A percentile compares a stretch with the other conserved stretches of the same genome.
These are phyloP conservation scores for Musa itinerans DNA, from an alignment of 176 grass and related monocot species.

Conservation along the genomic window DNA sequence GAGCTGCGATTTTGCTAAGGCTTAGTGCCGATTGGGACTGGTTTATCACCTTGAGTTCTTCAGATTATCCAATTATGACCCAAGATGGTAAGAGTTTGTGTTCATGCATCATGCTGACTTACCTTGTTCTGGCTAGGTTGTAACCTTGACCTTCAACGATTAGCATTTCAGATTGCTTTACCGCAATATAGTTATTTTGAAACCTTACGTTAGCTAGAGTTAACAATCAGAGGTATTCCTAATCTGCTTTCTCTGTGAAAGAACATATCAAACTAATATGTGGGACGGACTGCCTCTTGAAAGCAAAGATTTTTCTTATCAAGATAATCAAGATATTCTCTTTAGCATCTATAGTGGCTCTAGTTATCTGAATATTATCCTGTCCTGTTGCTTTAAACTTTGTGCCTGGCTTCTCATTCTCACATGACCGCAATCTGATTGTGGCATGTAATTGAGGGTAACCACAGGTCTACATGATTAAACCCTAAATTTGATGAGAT, in stretches of 20 bases:
- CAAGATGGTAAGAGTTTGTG: slow-evolving; percentile 39
- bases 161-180: not conserved
- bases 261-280: not conserved
- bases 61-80: slow-evolving; percentile 54
- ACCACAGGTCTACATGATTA: too few relatives aligned
- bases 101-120: not conserved
- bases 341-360: too few relatives aligned
- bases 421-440: too few relatives aligned
- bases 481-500: too few relatives aligned
- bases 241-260: not conserved
- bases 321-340: not conserved
- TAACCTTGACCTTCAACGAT: not conserved
- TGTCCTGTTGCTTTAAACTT: too few relatives aligned
- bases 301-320: not conserved
- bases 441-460: too few relatives aligned
- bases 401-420: too few relatives aligned
- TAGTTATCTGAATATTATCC: too few relatives aligned
- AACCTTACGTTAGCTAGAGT: not conserved
- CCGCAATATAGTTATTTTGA: not conserved
- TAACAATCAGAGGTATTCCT: not conserved
- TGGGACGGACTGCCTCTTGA: not conserved
- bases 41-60: slow-evolving; percentile 54
- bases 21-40: slow-evolving; percentile 39
- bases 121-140: not conserved
- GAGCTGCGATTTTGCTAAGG: slow-evolving; percentile 42